Base-by-base conservation (phyloP, 305 asterid species). In the Rubia occidens region DNA sequence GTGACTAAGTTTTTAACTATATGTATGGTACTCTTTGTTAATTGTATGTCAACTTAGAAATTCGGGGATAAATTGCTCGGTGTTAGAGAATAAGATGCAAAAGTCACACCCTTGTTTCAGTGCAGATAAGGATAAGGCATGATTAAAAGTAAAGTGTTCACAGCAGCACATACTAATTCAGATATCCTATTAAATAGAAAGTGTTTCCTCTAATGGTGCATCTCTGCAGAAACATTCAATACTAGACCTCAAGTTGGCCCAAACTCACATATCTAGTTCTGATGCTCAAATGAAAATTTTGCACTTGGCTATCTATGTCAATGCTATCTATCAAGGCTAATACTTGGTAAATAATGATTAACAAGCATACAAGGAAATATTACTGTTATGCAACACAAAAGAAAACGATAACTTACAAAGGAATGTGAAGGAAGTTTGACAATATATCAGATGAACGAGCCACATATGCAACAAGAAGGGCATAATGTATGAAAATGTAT, bases 361-460 rank as follows among this genome's bases (percentile, higher is more conserved):
- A 72, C 55, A 58, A 67, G 72, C 51, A 71, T 64, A 51, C 64
- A 75, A 61, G 60, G 32, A 60, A 60, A 37, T 61, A 21, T 58
- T 8, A 72, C 7, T 40, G 61, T 60, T 35, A 37, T 18, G 45
- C 32, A 78, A 75, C 24, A 67, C 40, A 69, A 71, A 54, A 40
- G 20, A 56, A 67, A 68, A 76, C 13, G 8, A 40, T 66, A 74
- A 73, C 90, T 43, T 88, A 92, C 97, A 71, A 8, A 65, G 97
- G 97, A 81, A 89, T 81, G 83, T 86, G 85, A 66, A 88, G 85
- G 84, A 87, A 88, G 81, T 75, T 88, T 71, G 96, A 79, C 84
- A 92, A 79, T 71, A 90, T 89, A 76, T 90, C 96, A 58, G 98
- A 85, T 53, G 98, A 92, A 70, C 98, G 97, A 64, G 98, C 95